Evolutionary conservation across 192 early-diverging fungal genomes (phyloP), one percentile per base, ranked within the genome.

Genomic region (Entomortierella beljakovae): DNA sequence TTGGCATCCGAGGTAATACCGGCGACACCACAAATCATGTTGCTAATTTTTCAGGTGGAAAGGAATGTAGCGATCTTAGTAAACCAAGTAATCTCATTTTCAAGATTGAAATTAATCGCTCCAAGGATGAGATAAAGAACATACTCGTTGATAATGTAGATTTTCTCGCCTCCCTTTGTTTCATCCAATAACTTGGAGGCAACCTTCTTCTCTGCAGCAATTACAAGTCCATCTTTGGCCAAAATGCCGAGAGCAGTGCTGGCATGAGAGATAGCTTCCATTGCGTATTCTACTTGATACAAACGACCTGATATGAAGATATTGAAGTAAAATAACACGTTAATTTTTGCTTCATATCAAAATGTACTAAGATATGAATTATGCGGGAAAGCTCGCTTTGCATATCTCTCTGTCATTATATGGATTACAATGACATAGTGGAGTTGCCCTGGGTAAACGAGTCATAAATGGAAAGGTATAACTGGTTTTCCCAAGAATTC

Each of bases 211-310:
- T 98, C 97, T 28, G 98, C 98, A 25, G 95, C 97, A 74, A 99
- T 88, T 3, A 99, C 94, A 50, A 99, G 88, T 50, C 98, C 98
- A 61, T 99, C 97, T 48, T 88, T 90, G 51, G 93, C 86, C 58
- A 96, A 88, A 65, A 99, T 91, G 48, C 98, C 98, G 29, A 99
- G 89, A 18, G 94, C 92, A 60, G 94, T 98, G 50, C 96, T 96
- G 31, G 97, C 98, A 67, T 95, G 96, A 7, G 95, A 96, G 81
- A 99, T 99, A 38, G 98, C 97, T 82, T 99, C 97, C 96, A 99
- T 99, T 26, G 98, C 98, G 83, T 99, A 98, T 86, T 99, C 98
- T 63, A 99, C 98, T 86, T 99, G 98, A 85, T 98, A 96, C 52
- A 99, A 84, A 38, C 73, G 73, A 77, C 73, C 73, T 77, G 57